Conservation (phyloP, 2,329 filamentous ascomycete genomes). For the Fusarium incarnatum region DNA sequence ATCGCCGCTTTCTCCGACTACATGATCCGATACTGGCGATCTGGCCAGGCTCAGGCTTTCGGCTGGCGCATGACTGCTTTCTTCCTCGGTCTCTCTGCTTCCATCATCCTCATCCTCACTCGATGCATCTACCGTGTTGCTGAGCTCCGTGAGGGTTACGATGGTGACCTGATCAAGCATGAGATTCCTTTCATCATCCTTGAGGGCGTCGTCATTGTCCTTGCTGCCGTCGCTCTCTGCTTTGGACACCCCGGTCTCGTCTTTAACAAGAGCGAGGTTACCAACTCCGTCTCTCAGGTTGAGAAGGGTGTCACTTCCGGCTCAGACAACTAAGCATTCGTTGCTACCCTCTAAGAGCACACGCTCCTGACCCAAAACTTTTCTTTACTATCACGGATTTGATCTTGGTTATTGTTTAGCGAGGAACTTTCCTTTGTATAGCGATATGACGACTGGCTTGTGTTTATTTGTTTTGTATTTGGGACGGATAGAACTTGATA, state of each 20-base stretch:
- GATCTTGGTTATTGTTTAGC: not conserved
- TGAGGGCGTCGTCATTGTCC: conserved; percentile 58
- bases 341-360: not conserved
- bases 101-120: conserved; percentile 70
- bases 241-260: conserved; percentile 58
- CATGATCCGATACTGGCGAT: conserved; percentile 57
- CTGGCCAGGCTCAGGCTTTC: conserved; percentile 41
- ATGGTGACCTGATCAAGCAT: conserved; percentile 64
- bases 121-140: conserved; percentile 73
- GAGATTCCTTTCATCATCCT: conserved; percentile 65
- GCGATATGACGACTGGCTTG: conserved; percentile 16
- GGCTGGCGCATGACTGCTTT: conserved; percentile 57
- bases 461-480: conserved; percentile 8
- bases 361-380: not conserved
- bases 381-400: not conserved
- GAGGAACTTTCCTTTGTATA: conserved; percentile 28
- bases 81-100: conserved; percentile 62
- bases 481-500: conserved; percentile 24
- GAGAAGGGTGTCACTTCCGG: conserved; percentile 39
- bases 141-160: conserved; percentile 73
- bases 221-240: conserved; percentile 53
- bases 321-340: conserved; percentile 23
- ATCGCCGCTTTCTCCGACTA: conserved; percentile 62
- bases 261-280: conserved; percentile 45
- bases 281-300: conserved; percentile 34